Percentiles rank a stretch among this genome's conserved stretches.
Evolutionary conservation across 305 asterid species (phyloP).

Genomic region (Ajuga reptans): DNA sequence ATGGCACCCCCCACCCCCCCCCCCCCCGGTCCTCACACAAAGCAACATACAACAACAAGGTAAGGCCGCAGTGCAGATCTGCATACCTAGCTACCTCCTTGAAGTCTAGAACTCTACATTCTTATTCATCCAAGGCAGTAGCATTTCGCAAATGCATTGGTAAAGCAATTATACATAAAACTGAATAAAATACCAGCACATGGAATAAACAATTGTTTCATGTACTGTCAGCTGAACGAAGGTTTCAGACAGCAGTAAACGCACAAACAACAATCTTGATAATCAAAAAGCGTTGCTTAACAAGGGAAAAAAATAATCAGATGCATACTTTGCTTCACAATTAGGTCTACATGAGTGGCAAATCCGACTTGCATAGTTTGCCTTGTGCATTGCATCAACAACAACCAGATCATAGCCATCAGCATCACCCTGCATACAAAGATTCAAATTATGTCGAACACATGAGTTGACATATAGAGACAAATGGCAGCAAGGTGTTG

Average conservation of each 20-base stretch:
- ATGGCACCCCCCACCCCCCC: no score
- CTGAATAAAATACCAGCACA: neutral
- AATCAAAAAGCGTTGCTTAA: neutral
- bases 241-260: neutral
- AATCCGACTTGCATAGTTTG: conserved; percentile 96
- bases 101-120: neutral
- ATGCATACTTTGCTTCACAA: conserved; percentile 94
- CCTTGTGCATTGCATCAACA: conserved; percentile 99
- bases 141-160: neutral
- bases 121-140: neutral
- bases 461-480: neutral
- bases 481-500: neutral
- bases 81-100: neutral
- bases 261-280: neutral
- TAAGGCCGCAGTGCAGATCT: neutral
- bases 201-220: neutral
- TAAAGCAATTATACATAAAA: neutral
- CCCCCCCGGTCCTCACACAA: no score
- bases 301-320: neutral
- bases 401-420: conserved; percentile 98
- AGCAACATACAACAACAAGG: neutral
- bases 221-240: neutral
- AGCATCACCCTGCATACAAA: conserved; percentile 82
- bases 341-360: conserved; percentile 98
- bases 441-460: conserved; percentile 6